Percentiles rank a stretch among this genome's conserved stretches.
Evolutionary conservation across 225 moss, liverwort and hornwort genomes (phyloP).

Genomic region (Pseudoscleropodium purum): DNA sequence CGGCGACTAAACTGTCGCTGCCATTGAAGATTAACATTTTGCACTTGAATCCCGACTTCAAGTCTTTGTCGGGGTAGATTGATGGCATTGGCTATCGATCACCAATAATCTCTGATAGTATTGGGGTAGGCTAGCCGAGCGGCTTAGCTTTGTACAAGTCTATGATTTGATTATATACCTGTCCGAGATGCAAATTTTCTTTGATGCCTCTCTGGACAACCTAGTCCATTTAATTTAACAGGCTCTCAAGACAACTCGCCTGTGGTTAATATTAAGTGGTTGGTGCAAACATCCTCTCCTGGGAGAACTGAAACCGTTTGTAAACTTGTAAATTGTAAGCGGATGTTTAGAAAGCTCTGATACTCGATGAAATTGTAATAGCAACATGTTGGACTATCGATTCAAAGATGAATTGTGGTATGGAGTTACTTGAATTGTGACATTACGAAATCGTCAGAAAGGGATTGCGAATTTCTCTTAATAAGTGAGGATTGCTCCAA

Average conservation of each 20-base stretch:
- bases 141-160: slow-evolving; percentile 20
- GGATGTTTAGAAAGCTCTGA: neutral
- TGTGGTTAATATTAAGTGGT: neutral
- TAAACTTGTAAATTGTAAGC: neutral
- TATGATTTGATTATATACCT: slow-evolving; percentile 4
- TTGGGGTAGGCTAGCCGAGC: neutral
- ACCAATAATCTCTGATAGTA: slow-evolving; percentile 15
- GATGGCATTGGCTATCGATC: neutral
- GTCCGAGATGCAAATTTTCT: slow-evolving; percentile 29
- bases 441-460: neutral
- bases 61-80: neutral
- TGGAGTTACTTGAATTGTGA: too few relatives aligned
- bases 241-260: neutral
- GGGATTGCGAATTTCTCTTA: neutral
- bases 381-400: neutral
- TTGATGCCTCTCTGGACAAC: slow-evolving; percentile 10
- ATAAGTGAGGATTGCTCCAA: neutral
- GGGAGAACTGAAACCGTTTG: neutral
- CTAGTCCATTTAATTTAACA: neutral
- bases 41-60: neutral
- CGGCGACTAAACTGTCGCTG: slow-evolving; percentile 12
- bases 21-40: slow-evolving; percentile 21
- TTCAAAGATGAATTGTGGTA: neutral
- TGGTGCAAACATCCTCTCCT: neutral
- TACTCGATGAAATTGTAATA: neutral